phyloP scores from a whole-genome alignment of 768 basidiomycete species.

The Boletus sensibilis region DNA sequence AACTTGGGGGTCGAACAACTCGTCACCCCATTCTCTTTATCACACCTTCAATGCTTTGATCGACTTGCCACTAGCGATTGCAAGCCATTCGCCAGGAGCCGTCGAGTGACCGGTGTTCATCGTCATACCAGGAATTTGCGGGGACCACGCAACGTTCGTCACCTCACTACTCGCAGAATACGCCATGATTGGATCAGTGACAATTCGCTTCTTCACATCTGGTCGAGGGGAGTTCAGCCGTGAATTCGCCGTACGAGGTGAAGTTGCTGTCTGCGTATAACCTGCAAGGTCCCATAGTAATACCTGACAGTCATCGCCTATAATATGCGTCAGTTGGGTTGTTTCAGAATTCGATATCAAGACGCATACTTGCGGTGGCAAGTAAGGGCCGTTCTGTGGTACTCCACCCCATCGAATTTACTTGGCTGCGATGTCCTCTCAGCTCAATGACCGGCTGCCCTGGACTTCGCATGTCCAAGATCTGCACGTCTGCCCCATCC shows the following conservation, averaged over 20 bases:
- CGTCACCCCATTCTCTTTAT: slow-evolving; percentile 7
- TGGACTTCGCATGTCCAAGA: slow-evolving; percentile 95
- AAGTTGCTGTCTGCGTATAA: slow-evolving; percentile 59
- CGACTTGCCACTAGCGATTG: slow-evolving; percentile 76
- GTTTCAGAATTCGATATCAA: not conserved
- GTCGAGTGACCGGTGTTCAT: slow-evolving; percentile 75
- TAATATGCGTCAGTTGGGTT: slow-evolving; percentile 1
- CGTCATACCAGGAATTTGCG: slow-evolving; percentile 71
- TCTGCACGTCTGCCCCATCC: slow-evolving; percentile 86
- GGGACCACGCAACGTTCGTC: slow-evolving; percentile 88
- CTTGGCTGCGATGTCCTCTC: slow-evolving; percentile 73
- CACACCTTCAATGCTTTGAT: slow-evolving; percentile 83
- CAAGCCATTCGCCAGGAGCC: slow-evolving; percentile 82
- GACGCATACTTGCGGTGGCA: slow-evolving; percentile 74
- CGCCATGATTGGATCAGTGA: slow-evolving; percentile 80
- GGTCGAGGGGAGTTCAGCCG: slow-evolving; percentile 79
- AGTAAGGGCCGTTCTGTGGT: slow-evolving; percentile 78
- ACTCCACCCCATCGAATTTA: slow-evolving; percentile 92
- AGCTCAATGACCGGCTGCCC: slow-evolving; percentile 94
- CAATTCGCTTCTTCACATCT: slow-evolving; percentile 70
- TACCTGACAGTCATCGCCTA: slow-evolving; percentile 94
- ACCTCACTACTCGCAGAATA: slow-evolving; percentile 78
- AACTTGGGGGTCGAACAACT: not conserved
- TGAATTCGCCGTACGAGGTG: slow-evolving; percentile 66
- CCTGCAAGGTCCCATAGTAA: slow-evolving; percentile 85